Evolutionary conservation across 1,284 basidiomycete genomes (phyloP).

Genomic region (Peniophora sp.): DNA sequence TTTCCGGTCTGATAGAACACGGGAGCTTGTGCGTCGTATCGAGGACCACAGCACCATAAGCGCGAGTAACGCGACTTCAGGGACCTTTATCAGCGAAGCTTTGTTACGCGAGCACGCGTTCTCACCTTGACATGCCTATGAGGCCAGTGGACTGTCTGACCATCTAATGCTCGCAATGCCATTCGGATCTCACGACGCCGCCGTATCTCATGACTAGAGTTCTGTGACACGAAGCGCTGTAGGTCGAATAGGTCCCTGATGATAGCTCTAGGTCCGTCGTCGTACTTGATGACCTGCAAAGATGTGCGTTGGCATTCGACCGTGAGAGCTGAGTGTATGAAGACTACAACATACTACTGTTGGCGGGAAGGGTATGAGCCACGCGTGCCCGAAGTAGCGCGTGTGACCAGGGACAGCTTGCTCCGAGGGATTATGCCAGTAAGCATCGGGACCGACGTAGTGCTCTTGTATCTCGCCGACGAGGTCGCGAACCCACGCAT

Average conservation of each 20-base stretch:
- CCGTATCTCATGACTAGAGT: constrained; percentile 42
- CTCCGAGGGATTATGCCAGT: constrained; percentile 43
- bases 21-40: constrained; percentile 41
- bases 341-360: constrained; percentile 39
- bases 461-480: constrained; percentile 46
- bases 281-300: constrained; percentile 71
- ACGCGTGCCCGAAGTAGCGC: constrained; percentile 65
- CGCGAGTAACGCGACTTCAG: constrained; percentile 17
- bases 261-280: constrained; percentile 47
- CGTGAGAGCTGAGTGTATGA: no score
- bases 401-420: constrained; percentile 27
- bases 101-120: neutral
- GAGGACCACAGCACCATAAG: constrained; percentile 34
- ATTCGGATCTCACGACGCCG: constrained; percentile 55
- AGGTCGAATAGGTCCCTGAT: constrained; percentile 46
- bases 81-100: neutral
- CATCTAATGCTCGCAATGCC: constrained; percentile 64
- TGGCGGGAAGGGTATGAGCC: constrained; percentile 76
- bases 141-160: constrained; percentile 57
- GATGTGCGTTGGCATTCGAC: no score
- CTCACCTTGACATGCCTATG: constrained; percentile 52
- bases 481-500: constrained; percentile 34
- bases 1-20: constrained; percentile 42
- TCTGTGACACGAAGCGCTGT: constrained; percentile 58
- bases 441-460: constrained; percentile 62